These are phyloP conservation scores for Ceratobasidium sp. DNA, from an alignment of 1,284 basidiomycete species.

Conservation along the genomic window DNA sequence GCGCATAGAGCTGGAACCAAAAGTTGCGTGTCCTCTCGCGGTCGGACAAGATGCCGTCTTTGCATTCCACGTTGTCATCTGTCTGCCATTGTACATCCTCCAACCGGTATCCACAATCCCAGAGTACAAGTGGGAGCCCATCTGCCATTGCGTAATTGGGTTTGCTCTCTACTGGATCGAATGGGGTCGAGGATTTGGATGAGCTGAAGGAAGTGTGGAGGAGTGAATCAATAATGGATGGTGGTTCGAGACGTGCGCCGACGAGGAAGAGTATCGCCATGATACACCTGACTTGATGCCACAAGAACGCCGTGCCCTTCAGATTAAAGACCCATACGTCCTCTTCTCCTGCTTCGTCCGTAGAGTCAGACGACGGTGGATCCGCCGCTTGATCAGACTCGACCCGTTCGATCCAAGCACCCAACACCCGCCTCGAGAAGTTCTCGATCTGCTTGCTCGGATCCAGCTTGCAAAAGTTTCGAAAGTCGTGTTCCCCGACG, in stretches of 20 bases:
- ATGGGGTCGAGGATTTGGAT: constrained; percentile 47
- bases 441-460: constrained; percentile 90
- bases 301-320: constrained; percentile 89
- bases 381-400: constrained; percentile 47
- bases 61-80: constrained; percentile 57
- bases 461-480: constrained; percentile 97
- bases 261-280: constrained; percentile 93
- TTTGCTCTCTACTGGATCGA: constrained; percentile 66
- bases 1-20: constrained; percentile 50
- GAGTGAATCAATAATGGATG: constrained; percentile 76
- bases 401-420: constrained; percentile 68
- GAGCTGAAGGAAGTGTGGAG: constrained; percentile 69
- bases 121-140: constrained; percentile 89
- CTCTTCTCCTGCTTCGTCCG: constrained; percentile 42
- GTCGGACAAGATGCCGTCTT: constrained; percentile 53
- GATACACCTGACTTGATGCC: constrained; percentile 98
- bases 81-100: constrained; percentile 80
- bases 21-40: constrained; percentile 65
- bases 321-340: constrained; percentile 84
- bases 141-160: constrained; percentile 95
- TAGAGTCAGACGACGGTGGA: constrained; percentile 19
- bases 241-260: constrained; percentile 82
- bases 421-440: constrained; percentile 73
- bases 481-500: constrained; percentile 93
- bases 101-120: constrained; percentile 85